phyloP scores from a whole-genome alignment of 805 yeast genomes.

The Candida silvicultrix region DNA sequence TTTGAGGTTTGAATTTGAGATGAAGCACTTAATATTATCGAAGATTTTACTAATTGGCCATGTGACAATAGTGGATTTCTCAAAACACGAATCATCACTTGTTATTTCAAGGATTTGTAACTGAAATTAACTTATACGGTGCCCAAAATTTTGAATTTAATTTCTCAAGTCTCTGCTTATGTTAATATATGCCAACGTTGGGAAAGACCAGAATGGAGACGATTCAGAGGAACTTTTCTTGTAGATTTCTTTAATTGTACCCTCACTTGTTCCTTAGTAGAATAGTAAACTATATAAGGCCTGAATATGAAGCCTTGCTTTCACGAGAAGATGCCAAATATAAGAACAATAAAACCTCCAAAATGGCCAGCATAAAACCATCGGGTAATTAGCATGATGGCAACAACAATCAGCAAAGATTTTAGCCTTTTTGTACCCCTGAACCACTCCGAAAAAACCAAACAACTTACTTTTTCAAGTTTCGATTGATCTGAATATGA shows the following conservation, averaged over 20 bases:
- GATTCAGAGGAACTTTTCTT: too few species aligned
- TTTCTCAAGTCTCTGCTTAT: too few species aligned
- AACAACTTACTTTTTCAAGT: background rate
- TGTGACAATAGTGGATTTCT: background rate
- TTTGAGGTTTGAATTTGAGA: background rate
- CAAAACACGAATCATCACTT: background rate
- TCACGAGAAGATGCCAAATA: too few species aligned
- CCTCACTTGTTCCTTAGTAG: too few species aligned
- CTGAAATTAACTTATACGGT: too few species aligned
- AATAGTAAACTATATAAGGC: too few species aligned
- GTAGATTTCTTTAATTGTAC: too few species aligned
- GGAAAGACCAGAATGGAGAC: too few species aligned
- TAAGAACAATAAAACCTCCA: too few species aligned
- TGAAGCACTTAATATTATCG: background rate
- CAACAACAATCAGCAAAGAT: too few species aligned
- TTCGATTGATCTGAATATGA: background rate
- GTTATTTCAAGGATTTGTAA: background rate
- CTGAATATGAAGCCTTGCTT: too few species aligned
- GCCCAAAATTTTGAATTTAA: too few species aligned
- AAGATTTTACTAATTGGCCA: background rate
- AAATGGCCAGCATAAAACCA: background rate
- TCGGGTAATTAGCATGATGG: background rate
- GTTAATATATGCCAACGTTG: background rate
- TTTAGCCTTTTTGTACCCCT: background rate
- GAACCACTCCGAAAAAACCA: background rate